Percentiles rank a stretch among this genome's conserved stretches.
Conservation (phyloP, 352 stramenopile species). For the Elongisporangium senticosum region DNA sequence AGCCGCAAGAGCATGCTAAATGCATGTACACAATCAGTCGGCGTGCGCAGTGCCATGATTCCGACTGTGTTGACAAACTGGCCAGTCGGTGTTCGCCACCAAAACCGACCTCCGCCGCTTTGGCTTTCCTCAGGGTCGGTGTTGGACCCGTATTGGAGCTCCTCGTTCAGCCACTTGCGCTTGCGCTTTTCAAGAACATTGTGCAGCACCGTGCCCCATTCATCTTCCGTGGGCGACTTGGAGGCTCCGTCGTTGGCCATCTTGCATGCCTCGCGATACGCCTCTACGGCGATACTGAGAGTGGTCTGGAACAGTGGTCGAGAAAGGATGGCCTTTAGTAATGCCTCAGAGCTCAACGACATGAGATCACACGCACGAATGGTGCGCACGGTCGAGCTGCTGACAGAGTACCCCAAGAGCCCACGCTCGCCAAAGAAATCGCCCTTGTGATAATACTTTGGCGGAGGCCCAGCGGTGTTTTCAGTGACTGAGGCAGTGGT, state of each 20-base stretch:
- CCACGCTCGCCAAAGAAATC: conserved; percentile 61
- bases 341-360: conserved; percentile 29
- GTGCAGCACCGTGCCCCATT: conserved; percentile 40
- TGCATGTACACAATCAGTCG: conserved; percentile 28
- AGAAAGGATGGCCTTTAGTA: conserved; percentile 41
- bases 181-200: conserved; percentile 22
- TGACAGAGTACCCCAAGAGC: conserved; percentile 48
- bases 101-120: not conserved
- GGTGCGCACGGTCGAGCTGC: conserved; percentile 22
- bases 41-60: conserved; percentile 18
- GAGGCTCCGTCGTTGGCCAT: conserved; percentile 4
- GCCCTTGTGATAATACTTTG: conserved; percentile 15
- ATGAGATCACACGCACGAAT: conserved; percentile 25
- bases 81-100: not conserved
- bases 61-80: conserved; percentile 11
- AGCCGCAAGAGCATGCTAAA: conserved; percentile 52
- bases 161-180: conserved; percentile 30
- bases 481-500: not conserved
- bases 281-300: conserved; percentile 36
- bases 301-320: conserved; percentile 26
- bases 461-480: not conserved
- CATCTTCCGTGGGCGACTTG: conserved; percentile 17
- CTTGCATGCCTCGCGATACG: conserved; percentile 38
- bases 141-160: not conserved
- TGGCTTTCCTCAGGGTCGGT: not conserved